Conservation (phyloP, 768 basidiomycete species). For the Tubosaeta sp. region DNA sequence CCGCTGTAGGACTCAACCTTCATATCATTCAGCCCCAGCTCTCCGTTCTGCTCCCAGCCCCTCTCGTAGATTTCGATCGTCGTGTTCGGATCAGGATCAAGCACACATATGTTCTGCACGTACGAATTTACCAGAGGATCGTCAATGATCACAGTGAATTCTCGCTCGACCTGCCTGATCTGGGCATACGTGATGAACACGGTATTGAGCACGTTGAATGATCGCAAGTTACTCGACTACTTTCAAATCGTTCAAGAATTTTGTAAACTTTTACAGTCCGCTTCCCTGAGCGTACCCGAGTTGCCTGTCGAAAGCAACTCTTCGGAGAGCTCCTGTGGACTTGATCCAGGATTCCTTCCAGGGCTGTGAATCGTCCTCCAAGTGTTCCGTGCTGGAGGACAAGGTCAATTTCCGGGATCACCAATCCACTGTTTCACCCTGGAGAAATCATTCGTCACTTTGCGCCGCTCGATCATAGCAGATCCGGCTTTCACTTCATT, state of each 20-base stretch:
- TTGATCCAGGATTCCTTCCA: conserved; percentile 93
- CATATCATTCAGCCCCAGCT: conserved; percentile 88
- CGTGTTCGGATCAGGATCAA: conserved; percentile 96
- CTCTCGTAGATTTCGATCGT: conserved; percentile 77
- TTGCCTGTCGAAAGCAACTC: conserved; percentile 81
- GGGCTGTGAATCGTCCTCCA: conserved; percentile 94
- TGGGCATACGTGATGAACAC: conserved; percentile 25
- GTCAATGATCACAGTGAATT: conserved; percentile 91
- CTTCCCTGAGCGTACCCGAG: conserved; percentile 37
- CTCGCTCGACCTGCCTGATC: conserved; percentile 73
- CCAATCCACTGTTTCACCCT: conserved; percentile 92
- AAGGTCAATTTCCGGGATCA: conserved; percentile 93
- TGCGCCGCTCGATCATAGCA: conserved; percentile 47
- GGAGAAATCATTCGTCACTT: background rate
- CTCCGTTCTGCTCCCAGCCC: conserved; percentile 89
- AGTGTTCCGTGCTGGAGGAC: conserved; percentile 89
- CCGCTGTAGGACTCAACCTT: conserved; percentile 53
- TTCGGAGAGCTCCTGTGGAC: conserved; percentile 88
- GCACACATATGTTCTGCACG: conserved; percentile 94
- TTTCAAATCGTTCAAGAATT: conserved; percentile 75
- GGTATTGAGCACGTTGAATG: background rate
- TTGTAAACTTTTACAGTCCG: conserved; percentile 60
- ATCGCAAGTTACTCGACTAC: conserved; percentile 53
- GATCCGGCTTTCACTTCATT: conserved; percentile 96
- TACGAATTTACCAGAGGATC: conserved; percentile 96